These are phyloP conservation scores for Gynochthodes officinalis DNA, from an alignment of 257 asterid species.

Conservation along the genomic window DNA sequence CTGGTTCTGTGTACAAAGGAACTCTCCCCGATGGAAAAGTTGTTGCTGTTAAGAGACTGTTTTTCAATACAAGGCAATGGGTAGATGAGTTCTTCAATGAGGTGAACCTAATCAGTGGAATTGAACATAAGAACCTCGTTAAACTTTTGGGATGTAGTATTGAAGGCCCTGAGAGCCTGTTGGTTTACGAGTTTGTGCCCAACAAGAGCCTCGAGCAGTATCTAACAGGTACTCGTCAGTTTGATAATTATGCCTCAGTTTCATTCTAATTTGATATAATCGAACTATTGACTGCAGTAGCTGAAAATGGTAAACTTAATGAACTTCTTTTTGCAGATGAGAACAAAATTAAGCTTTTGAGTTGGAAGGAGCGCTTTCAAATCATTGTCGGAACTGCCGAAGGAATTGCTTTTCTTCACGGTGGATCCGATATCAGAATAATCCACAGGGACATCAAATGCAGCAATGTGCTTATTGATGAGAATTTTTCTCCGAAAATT, in stretches of 20 bases:
- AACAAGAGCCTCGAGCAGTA: constrained; percentile 71
- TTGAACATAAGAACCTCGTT: constrained; percentile 87
- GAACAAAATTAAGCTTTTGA: constrained; percentile 43
- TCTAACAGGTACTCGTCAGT: constrained; percentile 45
- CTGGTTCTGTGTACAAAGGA: constrained; percentile 77
- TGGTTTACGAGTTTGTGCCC: constrained; percentile 74
- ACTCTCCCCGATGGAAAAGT: constrained; percentile 57
- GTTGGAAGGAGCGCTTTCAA: constrained; percentile 69
- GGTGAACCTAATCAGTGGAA: constrained; percentile 71
- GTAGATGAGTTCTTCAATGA: constrained; percentile 96
- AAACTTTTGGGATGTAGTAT: constrained; percentile 95
- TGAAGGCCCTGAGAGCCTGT: constrained; percentile 91
- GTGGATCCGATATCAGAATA: constrained; percentile 55
- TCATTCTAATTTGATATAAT: too few relatives aligned
- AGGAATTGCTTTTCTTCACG: constrained; percentile 78
- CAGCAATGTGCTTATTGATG: constrained; percentile 83
- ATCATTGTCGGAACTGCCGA: constrained; percentile 78
- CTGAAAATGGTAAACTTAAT: neutral
- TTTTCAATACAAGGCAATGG: constrained; percentile 85
- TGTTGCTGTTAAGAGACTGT: constrained; percentile 81
- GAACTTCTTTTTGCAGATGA: constrained; percentile 39
- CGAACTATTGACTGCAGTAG: too few relatives aligned
- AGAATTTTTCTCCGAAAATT: constrained; percentile 56
- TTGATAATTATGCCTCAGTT: neutral
- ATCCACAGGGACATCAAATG: constrained; percentile 86